Percentiles rank a stretch among this genome's conserved stretches.
Evolutionary conservation across 208 protist genomes (phyloP).

Genomic region (Porcisia hertigi): DNA sequence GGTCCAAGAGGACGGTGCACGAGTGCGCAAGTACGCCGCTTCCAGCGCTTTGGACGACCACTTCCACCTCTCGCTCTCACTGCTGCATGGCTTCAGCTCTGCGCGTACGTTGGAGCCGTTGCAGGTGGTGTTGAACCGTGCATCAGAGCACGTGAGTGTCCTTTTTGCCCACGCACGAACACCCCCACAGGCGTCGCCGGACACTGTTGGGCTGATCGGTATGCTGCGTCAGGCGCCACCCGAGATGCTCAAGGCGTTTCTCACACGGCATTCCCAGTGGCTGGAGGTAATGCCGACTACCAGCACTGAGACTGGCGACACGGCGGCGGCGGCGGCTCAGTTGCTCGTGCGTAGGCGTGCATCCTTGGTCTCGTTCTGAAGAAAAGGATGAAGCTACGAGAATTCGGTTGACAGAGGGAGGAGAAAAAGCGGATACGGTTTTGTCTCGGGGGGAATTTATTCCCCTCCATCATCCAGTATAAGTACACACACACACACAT

Average conservation of each 20-base stretch:
- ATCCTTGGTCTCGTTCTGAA: constrained; percentile 41
- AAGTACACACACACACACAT: not conserved
- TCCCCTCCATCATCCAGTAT: not conserved
- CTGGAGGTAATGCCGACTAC: not conserved
- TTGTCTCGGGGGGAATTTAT: not conserved
- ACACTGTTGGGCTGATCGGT: constrained; percentile 21
- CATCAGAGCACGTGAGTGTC: constrained; percentile 12
- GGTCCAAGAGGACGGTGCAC: constrained; percentile 38
- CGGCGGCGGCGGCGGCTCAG: constrained; percentile 45
- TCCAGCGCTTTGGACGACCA: constrained; percentile 65
- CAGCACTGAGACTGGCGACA: not conserved
- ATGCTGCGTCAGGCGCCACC: constrained; percentile 21
- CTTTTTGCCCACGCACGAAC: constrained; percentile 1
- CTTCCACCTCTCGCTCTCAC: constrained; percentile 35
- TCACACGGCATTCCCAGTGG: constrained; percentile 13
- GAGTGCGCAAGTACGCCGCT: constrained; percentile 53
- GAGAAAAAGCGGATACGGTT: not conserved
- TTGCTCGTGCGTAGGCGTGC: constrained; percentile 40
- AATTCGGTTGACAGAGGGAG: not conserved
- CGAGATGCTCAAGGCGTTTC: not conserved
- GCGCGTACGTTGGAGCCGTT: constrained; percentile 31
- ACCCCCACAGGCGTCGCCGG: not conserved
- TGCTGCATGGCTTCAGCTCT: constrained; percentile 35
- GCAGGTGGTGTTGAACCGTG: constrained; percentile 20
- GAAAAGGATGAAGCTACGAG: constrained; percentile 20